Percentiles rank a stretch among this genome's conserved stretches.
phyloP scores from a whole-genome alignment of 2,329 filamentous ascomycete species.

The Xylaria sp. region DNA sequence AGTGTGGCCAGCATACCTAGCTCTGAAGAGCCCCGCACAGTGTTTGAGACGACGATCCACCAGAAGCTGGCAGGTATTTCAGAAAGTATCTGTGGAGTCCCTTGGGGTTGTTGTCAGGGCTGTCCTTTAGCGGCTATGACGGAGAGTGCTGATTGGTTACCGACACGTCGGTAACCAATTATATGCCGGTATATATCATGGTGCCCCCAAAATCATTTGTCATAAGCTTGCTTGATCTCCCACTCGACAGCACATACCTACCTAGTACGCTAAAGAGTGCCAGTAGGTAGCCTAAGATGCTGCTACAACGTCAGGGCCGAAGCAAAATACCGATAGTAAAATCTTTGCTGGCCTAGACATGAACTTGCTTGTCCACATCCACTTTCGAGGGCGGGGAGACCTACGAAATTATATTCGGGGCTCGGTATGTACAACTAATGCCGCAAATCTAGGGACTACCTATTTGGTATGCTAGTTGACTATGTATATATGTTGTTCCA shows the following conservation, averaged over 20 bases:
- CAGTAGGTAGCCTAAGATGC: neutral
- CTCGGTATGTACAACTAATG: neutral
- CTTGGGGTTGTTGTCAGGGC: neutral
- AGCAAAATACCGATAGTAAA: slow-evolving; percentile 13
- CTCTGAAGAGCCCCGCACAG: slow-evolving; percentile 23
- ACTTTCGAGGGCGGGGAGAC: neutral
- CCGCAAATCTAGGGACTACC: neutral
- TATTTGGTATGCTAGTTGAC: neutral
- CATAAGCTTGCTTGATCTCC: slow-evolving; percentile 18
- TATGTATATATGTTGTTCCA: neutral
- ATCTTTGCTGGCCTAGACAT: slow-evolving; percentile 11
- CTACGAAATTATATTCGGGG: neutral
- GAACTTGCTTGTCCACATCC: slow-evolving; percentile 16
- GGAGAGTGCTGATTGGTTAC: slow-evolving; percentile 34
- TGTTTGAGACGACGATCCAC: neutral
- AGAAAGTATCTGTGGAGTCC: neutral
- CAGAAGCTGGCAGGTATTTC: neutral
- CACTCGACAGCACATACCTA: neutral
- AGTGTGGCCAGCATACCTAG: slow-evolving; percentile 17
- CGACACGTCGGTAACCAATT: slow-evolving; percentile 46
- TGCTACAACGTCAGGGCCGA: slow-evolving; percentile 10
- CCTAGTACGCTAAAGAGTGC: neutral
- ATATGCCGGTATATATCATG: slow-evolving; percentile 4
- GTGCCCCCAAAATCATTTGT: slow-evolving; percentile 34
- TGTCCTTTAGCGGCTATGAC: slow-evolving; percentile 32